Evolutionary conservation across 345 rosid species (phyloP), one percentile per base, ranked within the genome.

Genomic region (Litchi chinensis): DNA sequence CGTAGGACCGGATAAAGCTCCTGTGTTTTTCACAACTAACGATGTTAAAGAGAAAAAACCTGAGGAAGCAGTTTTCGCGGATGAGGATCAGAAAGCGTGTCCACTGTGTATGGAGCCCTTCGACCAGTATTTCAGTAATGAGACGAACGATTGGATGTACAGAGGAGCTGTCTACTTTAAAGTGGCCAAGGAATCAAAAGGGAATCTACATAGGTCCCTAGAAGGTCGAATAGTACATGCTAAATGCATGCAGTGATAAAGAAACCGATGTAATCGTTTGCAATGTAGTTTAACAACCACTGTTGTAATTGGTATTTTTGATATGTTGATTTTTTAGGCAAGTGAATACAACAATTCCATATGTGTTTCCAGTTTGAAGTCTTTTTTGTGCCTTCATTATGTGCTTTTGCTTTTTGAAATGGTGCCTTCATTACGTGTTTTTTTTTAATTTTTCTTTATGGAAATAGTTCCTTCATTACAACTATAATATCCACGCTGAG

Each of bases 111-210:
- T 57, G 5, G 90, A 86, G 60, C 63, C 79, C 4, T 83, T 88
- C 26, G 91, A 88, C n/a, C 87, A 86, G 7, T 88, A 85, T 57
- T 88, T 75, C 70, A 81, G 84, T 37, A 81, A 87, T 71, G 87
- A 86, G n/a, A 79, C 68, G 12, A 87, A 85, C 41, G 92, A 89
- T 4, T 89, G 89, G 90, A 84, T 87, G 82, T 76, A 84, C 26
- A 81, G 56, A 79, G 92, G 85, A 40, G 83, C 90, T 0, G 88
- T 71, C 1, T 82, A 83, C 84, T 73, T 66, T 13, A 77, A 63
- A 12, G 32, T 24, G 1, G 56, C 28, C 9, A 39, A 18, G 7
- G 59, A 62, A 21, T 41, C 52, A 16, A 32, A 15, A 19, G 65
- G 57, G n/a, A 22, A 24, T 21, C 15, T 46, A 9, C 26, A 46